Evolutionary conservation across 768 basidiomycete species (phyloP), one percentile per base, ranked within the genome.

Genomic region (Suillus sp.): DNA sequence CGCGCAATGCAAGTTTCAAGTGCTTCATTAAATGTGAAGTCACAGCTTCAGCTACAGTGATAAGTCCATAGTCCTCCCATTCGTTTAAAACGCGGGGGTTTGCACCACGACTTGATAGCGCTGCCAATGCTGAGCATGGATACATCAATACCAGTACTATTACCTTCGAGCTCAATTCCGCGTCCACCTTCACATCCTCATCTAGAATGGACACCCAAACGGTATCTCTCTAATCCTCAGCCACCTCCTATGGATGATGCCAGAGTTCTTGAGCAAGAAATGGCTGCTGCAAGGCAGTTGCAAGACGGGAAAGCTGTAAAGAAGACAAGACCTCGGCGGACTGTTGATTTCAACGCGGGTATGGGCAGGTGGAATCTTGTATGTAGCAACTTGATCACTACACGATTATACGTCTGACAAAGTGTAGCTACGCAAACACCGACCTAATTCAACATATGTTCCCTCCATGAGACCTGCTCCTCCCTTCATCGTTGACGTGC

Each of bases 311-410:
- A 91, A 74, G 79, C 87, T 20, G 83, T 91, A 66, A 96, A 94
- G 83, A 96, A 95, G 81, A 95, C 92, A 54, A 85, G 95, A 65
- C 95, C 97, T 25, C 80, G 96, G 61, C 80, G 95, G 78, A 98
- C 97, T 22, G 96, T 99, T 14, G 97, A 99, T 77, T 99, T 95
- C 69, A 90, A 91, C 68, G 95, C 95, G 34, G 88, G 89, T 2
- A 82, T 96, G 77, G 92, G 90, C 18, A 83, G 95, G 66, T 97
- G 93, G 95, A 77, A 83, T 61, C 73, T 94, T 78, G 95, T 97
- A 72, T 63, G 88, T 79, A 11, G 37, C 38, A 16, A n/a, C 22
- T 20, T 58, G 14, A 51, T 45, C 30, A 7, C 18, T 20, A 22
- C 22, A 53, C 45, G 14, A 60, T 18, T 7, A n/a, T 40, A 32